A percentile compares a stretch with the other conserved stretches of the same genome.
Evolutionary conservation across 768 basidiomycete genomes (phyloP).

Genomic region (Termitomyces sp.): DNA sequence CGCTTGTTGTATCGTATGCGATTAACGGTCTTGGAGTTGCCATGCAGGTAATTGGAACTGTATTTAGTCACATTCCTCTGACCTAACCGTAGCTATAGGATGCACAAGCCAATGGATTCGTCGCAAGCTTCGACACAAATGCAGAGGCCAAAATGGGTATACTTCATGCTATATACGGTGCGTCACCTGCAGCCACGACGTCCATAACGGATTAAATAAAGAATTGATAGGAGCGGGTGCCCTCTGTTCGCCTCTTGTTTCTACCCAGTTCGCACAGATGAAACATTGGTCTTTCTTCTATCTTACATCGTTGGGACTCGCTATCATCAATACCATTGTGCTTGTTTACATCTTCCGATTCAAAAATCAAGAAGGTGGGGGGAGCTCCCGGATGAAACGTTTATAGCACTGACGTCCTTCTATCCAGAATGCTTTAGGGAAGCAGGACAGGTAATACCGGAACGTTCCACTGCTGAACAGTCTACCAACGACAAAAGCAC

Average conservation of each 20-base stretch:
- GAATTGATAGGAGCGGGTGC: conserved; percentile 54
- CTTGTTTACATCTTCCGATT: conserved; percentile 60
- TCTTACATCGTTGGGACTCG: conserved; percentile 63
- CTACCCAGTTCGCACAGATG: conserved; percentile 74
- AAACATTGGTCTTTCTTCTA: conserved; percentile 77
- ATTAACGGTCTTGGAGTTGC: conserved; percentile 28
- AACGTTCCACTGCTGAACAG: conserved; percentile 18
- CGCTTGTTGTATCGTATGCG: conserved; percentile 35
- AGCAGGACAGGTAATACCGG: conserved; percentile 41
- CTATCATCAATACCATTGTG: conserved; percentile 49
- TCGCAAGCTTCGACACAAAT: conserved; percentile 53
- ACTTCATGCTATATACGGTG: conserved; percentile 63
- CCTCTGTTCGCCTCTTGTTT: conserved; percentile 64
- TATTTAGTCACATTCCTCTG: background rate
- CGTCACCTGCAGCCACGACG: background rate
- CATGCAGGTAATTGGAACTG: conserved; percentile 24
- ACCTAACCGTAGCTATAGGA: conserved; percentile 34
- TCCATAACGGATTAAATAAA: background rate
- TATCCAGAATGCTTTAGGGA: conserved; percentile 43
- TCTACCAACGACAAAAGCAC: conserved; percentile 8
- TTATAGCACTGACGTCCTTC: background rate
- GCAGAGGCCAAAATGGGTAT: conserved; percentile 65
- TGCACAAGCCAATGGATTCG: conserved; percentile 69
- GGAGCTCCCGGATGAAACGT: too few relatives aligned
- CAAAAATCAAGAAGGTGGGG: conserved; percentile 63